Percentiles rank a stretch among this genome's conserved stretches.
Evolutionary conservation across 2,329 filamentous ascomycete species (phyloP).

Genomic region (Pleurostoma richardsiae): DNA sequence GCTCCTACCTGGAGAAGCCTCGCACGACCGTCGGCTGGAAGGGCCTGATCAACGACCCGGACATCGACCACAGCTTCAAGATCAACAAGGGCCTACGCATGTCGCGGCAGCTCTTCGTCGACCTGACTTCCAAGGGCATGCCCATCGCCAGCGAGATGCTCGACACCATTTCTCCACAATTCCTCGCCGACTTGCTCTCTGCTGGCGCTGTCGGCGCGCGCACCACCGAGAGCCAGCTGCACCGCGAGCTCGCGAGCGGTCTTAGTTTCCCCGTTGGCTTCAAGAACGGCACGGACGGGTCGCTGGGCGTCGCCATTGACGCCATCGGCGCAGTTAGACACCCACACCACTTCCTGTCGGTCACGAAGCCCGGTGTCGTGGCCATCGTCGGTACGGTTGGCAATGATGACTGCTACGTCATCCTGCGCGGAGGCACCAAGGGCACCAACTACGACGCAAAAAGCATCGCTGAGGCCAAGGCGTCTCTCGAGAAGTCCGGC

Average conservation of each 20-base stretch:
- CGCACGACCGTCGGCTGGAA: conserved; percentile 98
- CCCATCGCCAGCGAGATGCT: conserved; percentile 97
- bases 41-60: conserved; percentile 95
- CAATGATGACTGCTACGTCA: conserved; percentile 96
- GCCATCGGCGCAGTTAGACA: conserved; percentile 90
- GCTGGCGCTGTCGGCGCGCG: conserved; percentile 93
- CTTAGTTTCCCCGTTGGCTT: conserved; percentile 97
- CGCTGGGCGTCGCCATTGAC: conserved; percentile 84
- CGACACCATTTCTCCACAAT: conserved; percentile 96
- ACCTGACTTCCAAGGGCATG: conserved; percentile 89
- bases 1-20: conserved; percentile 97
- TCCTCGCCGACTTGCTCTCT: conserved; percentile 85
- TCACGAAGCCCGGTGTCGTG: conserved; percentile 93
- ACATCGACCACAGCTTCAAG: conserved; percentile 97
- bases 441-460: conserved; percentile 90
- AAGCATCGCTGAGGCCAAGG: conserved; percentile 80
- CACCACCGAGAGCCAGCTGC: conserved; percentile 93
- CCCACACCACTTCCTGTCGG: conserved; percentile 93
- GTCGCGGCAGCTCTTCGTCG: conserved; percentile 85
- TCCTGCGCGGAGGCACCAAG: conserved; percentile 85
- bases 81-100: conserved; percentile 95
- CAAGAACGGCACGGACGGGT: conserved; percentile 98
- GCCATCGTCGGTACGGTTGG: conserved; percentile 92
- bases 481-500: conserved; percentile 68
- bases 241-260: conserved; percentile 89